Base-by-base conservation (phyloP, 129 eudicot genomes). In the Tagetes patula region DNA sequence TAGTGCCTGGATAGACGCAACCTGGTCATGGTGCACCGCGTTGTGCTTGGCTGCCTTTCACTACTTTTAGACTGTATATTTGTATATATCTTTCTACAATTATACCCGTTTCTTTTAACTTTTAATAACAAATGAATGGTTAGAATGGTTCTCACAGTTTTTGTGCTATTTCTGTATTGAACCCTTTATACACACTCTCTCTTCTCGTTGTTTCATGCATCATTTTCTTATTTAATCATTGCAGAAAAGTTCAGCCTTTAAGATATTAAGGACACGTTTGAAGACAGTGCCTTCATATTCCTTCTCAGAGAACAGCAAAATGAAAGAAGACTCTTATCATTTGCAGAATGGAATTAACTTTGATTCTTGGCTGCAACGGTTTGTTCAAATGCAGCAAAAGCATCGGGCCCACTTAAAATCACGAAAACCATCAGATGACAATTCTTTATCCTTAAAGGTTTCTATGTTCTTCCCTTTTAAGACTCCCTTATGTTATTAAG, bases 161-260 rank as follows among this genome's bases (percentile, higher is more conserved):
- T 42, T 9, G 46, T 42, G 46, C 46, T 42, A 42, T 42, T 42
- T 48, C 1, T 48, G 54, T 4, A 48, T 48, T 48, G 54, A 48
- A 12, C 54, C 54, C 54, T 48, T 3, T 11, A 48, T 49, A 49
- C 54, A 49, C 54, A 20, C 33, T 3, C 6, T n/a, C 2, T 14
- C 36, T 4, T 54, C 61, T 54, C 61, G 10, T 14, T 54, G 33
- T 54, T 54, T 54, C 61, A 54, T 54, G 61, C 3, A 20, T 54
- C 37, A 0, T 59, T 30, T 37, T 67, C 39, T 27, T 9, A 12
- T 48, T 10, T 72, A 58, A 8, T 79, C 34, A 9, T 75, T 85
- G 84, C 92, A 94, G 96, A 96, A 90, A 94, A 89, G 96, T 80
- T 73, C 81, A 52, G 98, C 98, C 73, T 94, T 94, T 89, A 94